phyloP scores from a whole-genome alignment of 2,329 filamentous ascomycete species.

The Sclerotinia spermophila region DNA sequence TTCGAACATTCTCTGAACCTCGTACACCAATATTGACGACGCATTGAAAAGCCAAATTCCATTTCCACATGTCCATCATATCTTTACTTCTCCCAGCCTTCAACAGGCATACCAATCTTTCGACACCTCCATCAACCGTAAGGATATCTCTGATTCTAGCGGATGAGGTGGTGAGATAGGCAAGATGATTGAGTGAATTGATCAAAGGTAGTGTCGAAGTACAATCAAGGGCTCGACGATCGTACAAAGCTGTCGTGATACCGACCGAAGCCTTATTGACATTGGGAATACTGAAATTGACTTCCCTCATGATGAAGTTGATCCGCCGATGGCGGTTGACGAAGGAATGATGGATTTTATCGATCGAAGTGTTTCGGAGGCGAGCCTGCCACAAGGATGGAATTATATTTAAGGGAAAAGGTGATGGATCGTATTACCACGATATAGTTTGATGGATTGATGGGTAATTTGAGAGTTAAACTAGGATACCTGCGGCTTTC shows the following conservation, averaged over 20 bases:
- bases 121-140: constrained; percentile 97
- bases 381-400: constrained; percentile 19
- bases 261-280: constrained; percentile 99
- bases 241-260: constrained; percentile 97
- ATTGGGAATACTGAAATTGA: constrained; percentile 99
- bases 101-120: constrained; percentile 92
- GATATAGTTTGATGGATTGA: constrained; percentile 26
- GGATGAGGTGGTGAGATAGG: constrained; percentile 96
- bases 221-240: constrained; percentile 94
- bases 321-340: constrained; percentile 14
- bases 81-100: constrained; percentile 97
- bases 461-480: neutral
- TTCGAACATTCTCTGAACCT: constrained; percentile 89
- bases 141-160: constrained; percentile 96
- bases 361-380: constrained; percentile 24
- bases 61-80: constrained; percentile 99
- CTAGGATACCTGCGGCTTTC: neutral
- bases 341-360: constrained; percentile 9
- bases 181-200: constrained; percentile 98
- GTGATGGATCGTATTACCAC: neutral
- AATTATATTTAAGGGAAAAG: constrained; percentile 15
- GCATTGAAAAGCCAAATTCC: constrained; percentile 98
- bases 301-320: constrained; percentile 81
- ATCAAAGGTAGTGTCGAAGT: constrained; percentile 96
- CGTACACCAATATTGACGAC: constrained; percentile 98